Base-by-base conservation (phyloP, 164 flowering plant genomes). In the Houttuynia cordata region DNA sequence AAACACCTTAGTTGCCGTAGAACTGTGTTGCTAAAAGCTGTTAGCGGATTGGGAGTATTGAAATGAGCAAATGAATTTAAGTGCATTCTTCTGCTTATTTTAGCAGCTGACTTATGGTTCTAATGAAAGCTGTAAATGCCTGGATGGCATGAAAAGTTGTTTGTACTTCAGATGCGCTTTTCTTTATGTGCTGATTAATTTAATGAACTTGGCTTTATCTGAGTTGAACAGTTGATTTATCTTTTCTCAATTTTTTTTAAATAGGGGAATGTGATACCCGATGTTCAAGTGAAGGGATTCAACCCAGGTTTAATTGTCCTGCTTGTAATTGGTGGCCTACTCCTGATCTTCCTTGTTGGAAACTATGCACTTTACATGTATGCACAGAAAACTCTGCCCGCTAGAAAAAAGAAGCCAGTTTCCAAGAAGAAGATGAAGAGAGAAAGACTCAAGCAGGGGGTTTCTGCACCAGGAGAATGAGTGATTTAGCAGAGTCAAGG, bases 371-470 rank as follows among this genome's bases (percentile, higher is more conserved):
- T 94, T 12, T 94, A 91, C 72, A 10, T 64, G 19, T 91, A 91
- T 70, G 99, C 99, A 7, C 93, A 91, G 77, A 94, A 80, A 75
- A 80, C 79, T 61, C 80, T 88, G 23, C 97, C 97, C 22, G 88
- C 93, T 20, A 83, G 57, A 74, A 94, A 87, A 68, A 94, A 94
- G 90, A 94, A 94, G 76, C 99, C 97, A 0, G 67, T 94, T 61
- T 94, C 99, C 62, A 91, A 94, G 85, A 94, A 94, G 86, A 94
- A 94, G 88, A 70, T 94, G 87, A 94, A 87, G 84, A 83, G 59
- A 72, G 96, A 91, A 65, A 88, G 76, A 72, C 79, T 94, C 79
- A 94, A 87, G 87, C 97, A 94, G 74, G 99, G 99, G 51, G 87
- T 91, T 10, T 78, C 97, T n/a, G 90, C 96, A 41, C 99, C 99